Conservation (phyloP, 768 basidiomycete genomes). For the Rhizopogon vulgaris region DNA sequence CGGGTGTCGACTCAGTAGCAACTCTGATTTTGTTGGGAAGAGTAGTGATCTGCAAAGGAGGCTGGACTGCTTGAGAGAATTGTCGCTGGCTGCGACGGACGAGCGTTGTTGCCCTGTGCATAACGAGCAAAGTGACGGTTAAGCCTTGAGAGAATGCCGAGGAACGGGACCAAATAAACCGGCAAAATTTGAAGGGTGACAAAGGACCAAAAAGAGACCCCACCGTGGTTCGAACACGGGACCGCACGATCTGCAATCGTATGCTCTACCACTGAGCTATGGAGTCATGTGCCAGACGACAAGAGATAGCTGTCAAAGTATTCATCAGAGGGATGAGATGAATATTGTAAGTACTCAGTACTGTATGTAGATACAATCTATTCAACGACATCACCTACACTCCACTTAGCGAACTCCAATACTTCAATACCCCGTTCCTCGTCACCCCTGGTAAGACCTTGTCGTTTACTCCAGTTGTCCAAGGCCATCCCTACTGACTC, state of each 20-base stretch:
- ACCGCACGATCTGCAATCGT: constrained; percentile 55
- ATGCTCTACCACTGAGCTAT: constrained; percentile 51
- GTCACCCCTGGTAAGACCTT: constrained; percentile 33
- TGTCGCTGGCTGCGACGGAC: constrained; percentile 30
- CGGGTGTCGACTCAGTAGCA: constrained; percentile 84
- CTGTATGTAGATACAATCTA: constrained; percentile 1
- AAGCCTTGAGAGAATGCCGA: constrained; percentile 1
- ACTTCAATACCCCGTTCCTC: constrained; percentile 30
- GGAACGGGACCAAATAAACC: neutral
- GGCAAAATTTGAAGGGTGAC: neutral
- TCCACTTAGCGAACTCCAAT: constrained; percentile 59
- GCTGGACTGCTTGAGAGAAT: constrained; percentile 21
- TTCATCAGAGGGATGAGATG: neutral
- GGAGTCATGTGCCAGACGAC: constrained; percentile 9
- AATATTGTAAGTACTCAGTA: neutral
- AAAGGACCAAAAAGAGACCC: constrained; percentile 27
- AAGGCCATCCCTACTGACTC: constrained; percentile 31
- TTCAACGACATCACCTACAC: constrained; percentile 41
- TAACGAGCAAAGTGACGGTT: constrained; percentile 11
- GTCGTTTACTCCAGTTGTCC: constrained; percentile 46
- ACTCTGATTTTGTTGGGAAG: constrained; percentile 89
- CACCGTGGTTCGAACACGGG: constrained; percentile 55
- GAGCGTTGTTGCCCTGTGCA: constrained; percentile 36
- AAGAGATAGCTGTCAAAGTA: neutral
- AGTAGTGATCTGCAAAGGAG: constrained; percentile 64